Evolutionary conservation across 306 rosid species (phyloP).

Genomic region (Pterocarpus santalinus): DNA sequence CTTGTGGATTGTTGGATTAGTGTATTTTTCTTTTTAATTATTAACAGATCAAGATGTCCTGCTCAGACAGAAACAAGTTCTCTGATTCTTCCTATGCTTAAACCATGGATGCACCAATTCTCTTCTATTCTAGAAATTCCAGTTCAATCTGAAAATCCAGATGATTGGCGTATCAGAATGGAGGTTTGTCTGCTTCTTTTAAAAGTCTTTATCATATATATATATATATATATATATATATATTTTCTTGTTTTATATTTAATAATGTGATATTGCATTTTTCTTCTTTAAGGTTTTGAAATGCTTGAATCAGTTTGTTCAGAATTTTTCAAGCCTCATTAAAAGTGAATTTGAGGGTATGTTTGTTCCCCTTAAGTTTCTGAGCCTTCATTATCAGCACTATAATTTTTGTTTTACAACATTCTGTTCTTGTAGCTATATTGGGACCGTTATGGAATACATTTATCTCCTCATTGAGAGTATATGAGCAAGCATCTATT

Average conservation of each 20-base stretch:
- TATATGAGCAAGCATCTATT: constrained; percentile 75
- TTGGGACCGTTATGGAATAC: constrained; percentile 89
- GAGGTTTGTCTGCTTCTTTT: constrained; percentile 66
- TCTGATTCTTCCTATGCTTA: constrained; percentile 71
- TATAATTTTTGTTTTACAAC: constrained; percentile 42
- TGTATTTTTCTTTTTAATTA: constrained; percentile 34
- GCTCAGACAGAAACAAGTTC: constrained; percentile 79
- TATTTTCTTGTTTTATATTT: constrained; percentile 2
- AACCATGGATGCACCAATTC: constrained; percentile 90
- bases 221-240: no score
- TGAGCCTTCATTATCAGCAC: constrained; percentile 33
- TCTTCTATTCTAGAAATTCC: constrained; percentile 72
- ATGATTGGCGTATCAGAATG: constrained; percentile 90
- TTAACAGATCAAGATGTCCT: constrained; percentile 59
- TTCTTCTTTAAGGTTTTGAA: constrained; percentile 74
- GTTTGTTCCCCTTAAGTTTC: constrained; percentile 36
- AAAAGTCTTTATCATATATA: background rate
- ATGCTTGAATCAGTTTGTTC: constrained; percentile 94
- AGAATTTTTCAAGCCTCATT: constrained; percentile 76
- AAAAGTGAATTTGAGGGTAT: constrained; percentile 79
- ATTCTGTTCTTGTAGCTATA: constrained; percentile 66
- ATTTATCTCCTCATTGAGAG: constrained; percentile 76
- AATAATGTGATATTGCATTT: constrained; percentile 31
- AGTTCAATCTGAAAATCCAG: constrained; percentile 87
- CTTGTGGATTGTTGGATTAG: constrained; percentile 45